Base-by-base conservation (phyloP, 1,284 basidiomycete genomes). In the Ganoderma multipileum region DNA sequence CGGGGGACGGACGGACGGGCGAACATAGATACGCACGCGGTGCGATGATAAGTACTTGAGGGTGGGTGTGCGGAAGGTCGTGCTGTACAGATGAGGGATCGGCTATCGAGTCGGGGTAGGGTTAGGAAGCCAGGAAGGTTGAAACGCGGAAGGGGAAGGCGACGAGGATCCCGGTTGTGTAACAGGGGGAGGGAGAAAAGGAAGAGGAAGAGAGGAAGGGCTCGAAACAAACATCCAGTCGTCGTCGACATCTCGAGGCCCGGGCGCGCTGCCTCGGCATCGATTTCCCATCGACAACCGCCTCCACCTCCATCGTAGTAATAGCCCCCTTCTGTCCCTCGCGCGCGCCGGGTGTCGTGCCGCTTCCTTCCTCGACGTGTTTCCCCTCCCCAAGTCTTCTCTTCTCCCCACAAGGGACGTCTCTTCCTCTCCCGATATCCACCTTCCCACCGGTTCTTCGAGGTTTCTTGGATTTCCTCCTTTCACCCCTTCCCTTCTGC, bases 11-110 rank as follows among this genome's bases (percentile, higher is more conserved):
- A 44, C n/a, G 23, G 36, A 52, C 11, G 47, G 39, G 62, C 58
- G 23, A 12, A 58, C 58, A 61, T 64, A 68, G 26, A 64, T 64
- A 68, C 58, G 52, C 47, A 68, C 63, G 58, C 62, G 57, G 38
- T 60, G 42, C 28, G 55, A 61, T 64, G 58, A 54, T 38, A 39
- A 59, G 38, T 59, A 60, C 28, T 23, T 58, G 36, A 6, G 1
- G 3, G 11, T 8, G 55, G 33, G 33, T 12, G 41, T n/a, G 38
- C 4, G 36, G 38, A 7, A 4, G n/a, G n/a, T 41, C 3, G 23
- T 41, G n/a, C 38, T 28, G 58, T 60, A 58, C n/a, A 39, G n/a
- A 7, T 60, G 58, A 12, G 58, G n/a, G 58, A 30, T 20, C 7
- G 57, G 50, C 50, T 30, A 30, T 12, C 52, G 26, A 30, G 26